Percentiles rank a stretch among this genome's conserved stretches.
These are phyloP conservation scores for barley (Hordeum vulgare) DNA, from an alignment of 176 grass and related monocot species.

Conservation along the genomic window DNA sequence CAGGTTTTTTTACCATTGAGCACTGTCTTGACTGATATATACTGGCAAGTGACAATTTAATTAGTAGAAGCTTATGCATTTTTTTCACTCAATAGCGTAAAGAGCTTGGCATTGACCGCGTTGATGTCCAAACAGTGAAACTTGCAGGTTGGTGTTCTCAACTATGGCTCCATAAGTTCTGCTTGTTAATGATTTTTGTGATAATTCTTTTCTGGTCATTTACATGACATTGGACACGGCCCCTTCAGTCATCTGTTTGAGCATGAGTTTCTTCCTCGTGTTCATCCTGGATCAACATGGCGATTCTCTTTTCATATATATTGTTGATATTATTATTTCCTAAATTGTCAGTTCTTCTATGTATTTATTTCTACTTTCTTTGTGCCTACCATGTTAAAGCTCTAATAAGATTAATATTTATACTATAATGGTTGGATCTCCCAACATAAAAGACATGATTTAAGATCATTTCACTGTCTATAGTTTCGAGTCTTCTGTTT, in stretches of 20 bases:
- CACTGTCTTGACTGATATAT: conserved; percentile 2
- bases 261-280: conserved; percentile 76
- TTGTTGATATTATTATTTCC: background rate
- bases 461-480: too few relatives aligned
- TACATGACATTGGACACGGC: conserved; percentile 94
- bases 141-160: conserved; percentile 65
- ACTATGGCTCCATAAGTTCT: background rate
- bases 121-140: conserved; percentile 81
- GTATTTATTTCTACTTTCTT: background rate
- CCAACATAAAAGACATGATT: background rate
- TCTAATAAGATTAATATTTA: background rate
- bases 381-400: background rate
- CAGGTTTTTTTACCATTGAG: too few relatives aligned
- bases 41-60: background rate
- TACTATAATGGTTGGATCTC: background rate
- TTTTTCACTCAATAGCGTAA: conserved; percentile 42
- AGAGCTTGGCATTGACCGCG: conserved; percentile 65
- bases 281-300: conserved; percentile 69
- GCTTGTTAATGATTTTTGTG: conserved; percentile 1
- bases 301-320: conserved; percentile 36
- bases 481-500: too few relatives aligned
- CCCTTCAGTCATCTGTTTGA: conserved; percentile 98
- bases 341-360: background rate
- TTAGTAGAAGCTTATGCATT: background rate
- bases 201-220: conserved; percentile 43